These are phyloP conservation scores for Candolleomyces efflorescens DNA, from an alignment of 768 basidiomycete species.

Conservation along the genomic window DNA sequence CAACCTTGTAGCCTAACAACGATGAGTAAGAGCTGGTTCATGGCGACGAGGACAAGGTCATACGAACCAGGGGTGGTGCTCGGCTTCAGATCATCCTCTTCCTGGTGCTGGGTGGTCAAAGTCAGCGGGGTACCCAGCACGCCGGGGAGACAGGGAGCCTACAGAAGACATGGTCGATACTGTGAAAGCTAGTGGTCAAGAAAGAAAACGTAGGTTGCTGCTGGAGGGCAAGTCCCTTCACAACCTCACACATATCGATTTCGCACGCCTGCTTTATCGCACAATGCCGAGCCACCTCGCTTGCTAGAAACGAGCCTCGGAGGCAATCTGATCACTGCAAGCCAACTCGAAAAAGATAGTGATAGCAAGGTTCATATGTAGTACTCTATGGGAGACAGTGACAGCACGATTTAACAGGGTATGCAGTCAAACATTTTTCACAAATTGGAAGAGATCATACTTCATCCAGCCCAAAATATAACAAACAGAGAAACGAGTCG, in stretches of 20 bases:
- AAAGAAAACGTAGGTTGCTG: conserved; percentile 13
- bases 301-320: not conserved
- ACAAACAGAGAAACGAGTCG: not conserved
- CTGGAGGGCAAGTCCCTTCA: conserved; percentile 7
- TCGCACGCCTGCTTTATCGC: conserved; percentile 56
- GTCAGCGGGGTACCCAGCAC: not conserved
- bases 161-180: conserved; percentile 45
- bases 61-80: conserved; percentile 56
- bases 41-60: not conserved
- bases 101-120: conserved; percentile 40
- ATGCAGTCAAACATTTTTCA: no score
- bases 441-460: not conserved
- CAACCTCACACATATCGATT: conserved; percentile 47
- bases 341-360: not conserved
- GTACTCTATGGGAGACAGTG: no score
- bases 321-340: not conserved
- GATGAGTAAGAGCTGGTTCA: not conserved
- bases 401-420: no score
- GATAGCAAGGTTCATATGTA: not conserved
- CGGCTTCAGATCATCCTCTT: conserved; percentile 57
- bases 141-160: conserved; percentile 19
- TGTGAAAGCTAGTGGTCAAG: conserved; percentile 15
- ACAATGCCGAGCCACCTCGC: conserved; percentile 31
- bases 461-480: not conserved
- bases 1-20: conserved; percentile 66